Conservation (phyloP, 257 asterid species). For the Echium plantagineum region DNA sequence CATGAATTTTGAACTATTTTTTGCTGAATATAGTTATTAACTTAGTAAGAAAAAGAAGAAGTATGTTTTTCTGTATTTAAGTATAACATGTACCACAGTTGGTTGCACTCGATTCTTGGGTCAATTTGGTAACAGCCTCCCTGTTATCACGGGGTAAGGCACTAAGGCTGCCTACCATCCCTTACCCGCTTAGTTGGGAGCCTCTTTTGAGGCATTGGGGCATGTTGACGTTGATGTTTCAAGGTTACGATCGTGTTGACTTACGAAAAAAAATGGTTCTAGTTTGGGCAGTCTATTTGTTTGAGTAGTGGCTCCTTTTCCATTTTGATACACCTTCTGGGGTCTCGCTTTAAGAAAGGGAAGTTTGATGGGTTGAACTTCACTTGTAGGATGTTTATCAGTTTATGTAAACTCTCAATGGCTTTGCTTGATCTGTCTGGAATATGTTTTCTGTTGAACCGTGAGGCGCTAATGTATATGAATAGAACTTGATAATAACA, state of each 20-base stretch:
- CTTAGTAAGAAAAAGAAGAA: too few species aligned
- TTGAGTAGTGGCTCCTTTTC: neutral
- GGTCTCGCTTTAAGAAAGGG: neutral
- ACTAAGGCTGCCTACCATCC: too few species aligned
- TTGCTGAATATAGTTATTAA: neutral
- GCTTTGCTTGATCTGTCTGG: neutral
- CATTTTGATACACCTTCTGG: neutral
- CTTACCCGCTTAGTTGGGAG: too few species aligned
- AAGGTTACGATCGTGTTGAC: neutral
- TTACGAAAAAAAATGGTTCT: neutral
- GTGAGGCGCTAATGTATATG: neutral
- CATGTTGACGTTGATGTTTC: too few species aligned
- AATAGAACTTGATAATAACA: neutral
- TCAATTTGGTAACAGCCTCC: too few species aligned
- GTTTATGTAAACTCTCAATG: neutral
- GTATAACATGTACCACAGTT: neutral
- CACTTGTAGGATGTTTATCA: too few species aligned
- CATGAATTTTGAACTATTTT: neutral
- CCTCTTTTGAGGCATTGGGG: too few species aligned
- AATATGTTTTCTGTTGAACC: too few species aligned
- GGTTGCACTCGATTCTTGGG: too few species aligned
- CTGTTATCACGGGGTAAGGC: too few species aligned
- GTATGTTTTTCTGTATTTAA: too few species aligned
- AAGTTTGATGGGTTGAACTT: neutral
- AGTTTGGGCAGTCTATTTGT: neutral